These are phyloP conservation scores for Solanum pinnatisectum DNA, from an alignment of 257 asterid species.

Conservation along the genomic window DNA sequence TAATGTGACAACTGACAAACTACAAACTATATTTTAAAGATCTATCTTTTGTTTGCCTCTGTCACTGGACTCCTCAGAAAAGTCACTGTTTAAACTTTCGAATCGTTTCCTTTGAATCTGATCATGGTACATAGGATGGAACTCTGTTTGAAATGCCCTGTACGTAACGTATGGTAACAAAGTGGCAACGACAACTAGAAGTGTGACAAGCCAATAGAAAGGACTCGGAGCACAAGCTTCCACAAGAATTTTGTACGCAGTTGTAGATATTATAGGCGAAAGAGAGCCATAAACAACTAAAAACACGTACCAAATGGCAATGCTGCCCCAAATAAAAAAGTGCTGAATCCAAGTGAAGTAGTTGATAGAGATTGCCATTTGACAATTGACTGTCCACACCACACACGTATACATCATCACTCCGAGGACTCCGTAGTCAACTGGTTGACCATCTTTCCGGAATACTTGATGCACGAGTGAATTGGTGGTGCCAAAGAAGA, in stretches of 20 bases:
- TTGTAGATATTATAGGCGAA: conserved; percentile 47
- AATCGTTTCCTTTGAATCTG: conserved; percentile 31
- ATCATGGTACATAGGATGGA: conserved; percentile 76
- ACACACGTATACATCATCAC: conserved; percentile 80
- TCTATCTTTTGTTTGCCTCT: background rate
- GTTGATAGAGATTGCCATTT: conserved; percentile 83
- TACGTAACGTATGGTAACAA: conserved; percentile 55
- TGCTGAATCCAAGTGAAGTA: conserved; percentile 97
- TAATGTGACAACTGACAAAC: background rate
- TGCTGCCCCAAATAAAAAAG: conserved; percentile 91
- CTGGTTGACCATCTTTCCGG: conserved; percentile 57
- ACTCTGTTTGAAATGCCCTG: conserved; percentile 59
- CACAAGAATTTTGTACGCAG: conserved; percentile 55
- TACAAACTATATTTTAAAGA: background rate
- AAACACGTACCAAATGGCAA: conserved; percentile 65
- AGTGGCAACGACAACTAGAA: conserved; percentile 47
- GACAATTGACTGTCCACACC: conserved; percentile 93
- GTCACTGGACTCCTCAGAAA: conserved; percentile 3
- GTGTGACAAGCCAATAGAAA: conserved; percentile 58
- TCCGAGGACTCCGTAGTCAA: conserved; percentile 64
- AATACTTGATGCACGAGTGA: conserved; percentile 51
- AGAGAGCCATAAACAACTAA: conserved; percentile 54
- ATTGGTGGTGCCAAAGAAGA: conserved; percentile 64
- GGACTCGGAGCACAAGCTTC: conserved; percentile 88
- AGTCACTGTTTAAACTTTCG: conserved; percentile 17